Conservation (phyloP, 31 red algal genomes). For the Asparagopsis taxiformis region DNA sequence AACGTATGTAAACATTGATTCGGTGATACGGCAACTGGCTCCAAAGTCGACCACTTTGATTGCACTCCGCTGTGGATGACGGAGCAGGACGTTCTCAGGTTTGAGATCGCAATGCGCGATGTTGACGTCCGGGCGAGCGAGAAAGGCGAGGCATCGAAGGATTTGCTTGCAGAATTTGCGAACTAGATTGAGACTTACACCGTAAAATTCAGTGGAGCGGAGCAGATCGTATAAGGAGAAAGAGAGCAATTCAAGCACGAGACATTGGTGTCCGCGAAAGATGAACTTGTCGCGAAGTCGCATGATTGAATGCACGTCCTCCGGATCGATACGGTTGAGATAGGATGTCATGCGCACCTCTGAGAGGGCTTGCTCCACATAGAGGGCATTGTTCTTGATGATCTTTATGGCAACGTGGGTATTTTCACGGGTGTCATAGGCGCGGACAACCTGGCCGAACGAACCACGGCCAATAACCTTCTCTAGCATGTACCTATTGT, state of each 20-base stretch:
- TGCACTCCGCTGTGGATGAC: conserved; percentile 73
- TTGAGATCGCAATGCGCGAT: conserved; percentile 98
- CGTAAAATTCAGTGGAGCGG: conserved; percentile 74
- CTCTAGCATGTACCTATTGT: conserved; percentile 85
- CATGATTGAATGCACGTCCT: conserved; percentile 80
- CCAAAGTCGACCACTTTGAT: conserved; percentile 99
- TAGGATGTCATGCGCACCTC: conserved; percentile 80
- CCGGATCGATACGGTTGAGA: conserved; percentile 67
- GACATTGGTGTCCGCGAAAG: conserved; percentile 91
- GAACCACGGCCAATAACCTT: conserved; percentile 85
- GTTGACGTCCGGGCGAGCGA: conserved; percentile 66
- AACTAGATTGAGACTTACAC: conserved; percentile 75
- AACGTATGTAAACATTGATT: conserved; percentile 82
- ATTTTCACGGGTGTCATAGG: conserved; percentile 61
- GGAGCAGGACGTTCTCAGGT: conserved; percentile 96
- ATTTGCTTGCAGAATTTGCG: conserved; percentile 91
- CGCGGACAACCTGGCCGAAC: conserved; percentile 95
- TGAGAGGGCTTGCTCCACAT: conserved; percentile 74
- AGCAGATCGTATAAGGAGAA: conserved; percentile 92
- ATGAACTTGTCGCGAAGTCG: conserved; percentile 86
- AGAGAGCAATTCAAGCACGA: conserved; percentile 90
- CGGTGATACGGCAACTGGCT: conserved; percentile 69
- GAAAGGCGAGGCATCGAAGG: conserved; percentile 70
- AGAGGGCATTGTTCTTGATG: conserved; percentile 85
- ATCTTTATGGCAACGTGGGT: conserved; percentile 93